Conservation (phyloP, 2,329 filamentous ascomycete genomes). For the Fusarium humuli region DNA sequence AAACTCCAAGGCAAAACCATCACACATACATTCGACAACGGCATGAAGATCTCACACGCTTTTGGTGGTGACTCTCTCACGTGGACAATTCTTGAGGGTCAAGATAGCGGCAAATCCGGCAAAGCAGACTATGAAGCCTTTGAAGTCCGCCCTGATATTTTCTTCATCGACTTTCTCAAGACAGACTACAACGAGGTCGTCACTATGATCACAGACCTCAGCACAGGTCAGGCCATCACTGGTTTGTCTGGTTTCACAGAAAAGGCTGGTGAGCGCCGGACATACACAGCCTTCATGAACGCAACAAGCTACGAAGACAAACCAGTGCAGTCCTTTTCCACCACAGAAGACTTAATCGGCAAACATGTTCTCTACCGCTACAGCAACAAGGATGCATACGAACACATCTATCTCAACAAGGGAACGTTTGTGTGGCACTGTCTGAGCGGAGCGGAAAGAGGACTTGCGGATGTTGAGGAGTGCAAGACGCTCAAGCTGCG, state of each 20-base stretch:
- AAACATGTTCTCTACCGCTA: conserved; percentile 32
- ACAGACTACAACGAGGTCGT: conserved; percentile 22
- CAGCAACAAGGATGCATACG: conserved; percentile 16
- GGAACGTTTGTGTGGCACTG: conserved; percentile 31
- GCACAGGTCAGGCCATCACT: conserved; percentile 1
- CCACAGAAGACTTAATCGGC: conserved; percentile 26
- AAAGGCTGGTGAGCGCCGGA: conserved; percentile 4
- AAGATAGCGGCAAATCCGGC: not conserved
- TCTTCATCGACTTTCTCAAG: conserved; percentile 34
- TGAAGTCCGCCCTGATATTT: conserved; percentile 22
- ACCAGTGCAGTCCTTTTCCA: not conserved
- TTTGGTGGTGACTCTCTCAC: not conserved
- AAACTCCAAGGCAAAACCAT: conserved; percentile 7
- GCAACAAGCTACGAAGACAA: not conserved
- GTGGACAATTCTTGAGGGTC: conserved; percentile 18
- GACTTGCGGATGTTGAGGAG: conserved; percentile 22
- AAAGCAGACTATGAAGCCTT: conserved; percentile 19
- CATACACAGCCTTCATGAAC: conserved; percentile 22
- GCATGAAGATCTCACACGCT: conserved; percentile 12
- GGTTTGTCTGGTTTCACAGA: conserved; percentile 25
- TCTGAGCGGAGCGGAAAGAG: conserved; percentile 26
- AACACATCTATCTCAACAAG: conserved; percentile 33
- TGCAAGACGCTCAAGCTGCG: conserved; percentile 31
- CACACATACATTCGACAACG: conserved; percentile 20
- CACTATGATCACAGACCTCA: conserved; percentile 2